phyloP scores from a whole-genome alignment of 345 rosid genomes.

The Gossypium sturtianum region DNA sequence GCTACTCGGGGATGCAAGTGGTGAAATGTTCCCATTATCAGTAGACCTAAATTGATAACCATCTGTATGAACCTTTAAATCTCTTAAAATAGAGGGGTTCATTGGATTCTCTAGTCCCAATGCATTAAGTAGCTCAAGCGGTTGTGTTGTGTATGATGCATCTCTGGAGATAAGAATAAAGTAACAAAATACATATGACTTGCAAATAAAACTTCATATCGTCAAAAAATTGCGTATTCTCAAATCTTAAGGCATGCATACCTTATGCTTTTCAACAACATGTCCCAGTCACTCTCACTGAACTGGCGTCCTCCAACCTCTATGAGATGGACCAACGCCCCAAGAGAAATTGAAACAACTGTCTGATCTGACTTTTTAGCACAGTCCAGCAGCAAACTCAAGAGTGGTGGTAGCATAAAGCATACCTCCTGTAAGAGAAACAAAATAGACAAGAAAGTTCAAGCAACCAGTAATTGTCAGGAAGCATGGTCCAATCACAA shows the following conservation, averaged over 20 bases:
- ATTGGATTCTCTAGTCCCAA: conserved; percentile 52
- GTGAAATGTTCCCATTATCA: conserved; percentile 27
- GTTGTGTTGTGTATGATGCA: conserved; percentile 95
- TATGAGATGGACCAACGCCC: conserved; percentile 94
- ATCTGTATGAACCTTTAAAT: conserved; percentile 36
- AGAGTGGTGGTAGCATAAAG: conserved; percentile 95
- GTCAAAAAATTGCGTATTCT: conserved; percentile 8
- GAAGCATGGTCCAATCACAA: conserved; percentile 7
- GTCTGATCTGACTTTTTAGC: conserved; percentile 96
- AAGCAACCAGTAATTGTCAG: conserved; percentile 8
- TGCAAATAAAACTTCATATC: conserved; percentile 10
- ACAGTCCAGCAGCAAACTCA: conserved; percentile 89
- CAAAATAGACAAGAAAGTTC: background rate
- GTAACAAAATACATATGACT: background rate
- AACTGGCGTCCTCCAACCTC: conserved; percentile 99
- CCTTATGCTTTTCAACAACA: conserved; percentile 96
- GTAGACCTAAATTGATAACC: conserved; percentile 30
- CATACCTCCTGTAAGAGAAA: conserved; percentile 67
- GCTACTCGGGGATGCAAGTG: conserved; percentile 20
- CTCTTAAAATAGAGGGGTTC: conserved; percentile 28
- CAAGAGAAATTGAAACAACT: conserved; percentile 91
- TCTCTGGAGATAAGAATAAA: conserved; percentile 45
- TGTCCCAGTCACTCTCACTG: conserved; percentile 93
- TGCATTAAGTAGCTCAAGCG: conserved; percentile 87
- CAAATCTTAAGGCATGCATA: conserved; percentile 23